phyloP scores from a whole-genome alignment of 2,329 filamentous ascomycete genomes.

The Penicillium olsonii region DNA sequence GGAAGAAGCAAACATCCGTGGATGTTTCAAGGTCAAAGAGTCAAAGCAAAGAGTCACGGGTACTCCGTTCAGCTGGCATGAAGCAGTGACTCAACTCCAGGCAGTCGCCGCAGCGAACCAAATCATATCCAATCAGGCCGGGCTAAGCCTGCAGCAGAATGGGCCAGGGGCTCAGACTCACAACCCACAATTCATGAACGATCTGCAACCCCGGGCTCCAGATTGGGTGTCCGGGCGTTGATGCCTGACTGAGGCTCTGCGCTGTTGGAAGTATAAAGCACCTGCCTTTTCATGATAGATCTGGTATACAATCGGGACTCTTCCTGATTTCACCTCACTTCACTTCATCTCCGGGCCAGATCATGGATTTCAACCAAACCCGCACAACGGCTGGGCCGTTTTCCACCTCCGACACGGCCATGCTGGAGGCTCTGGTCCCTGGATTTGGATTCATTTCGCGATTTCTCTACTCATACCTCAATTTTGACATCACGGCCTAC shows the following conservation, averaged over 20 bases:
- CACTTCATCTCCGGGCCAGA: background rate
- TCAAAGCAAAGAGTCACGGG: too few species aligned
- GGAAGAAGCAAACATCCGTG: too few species aligned
- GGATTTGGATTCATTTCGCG: slow-evolving; percentile 62
- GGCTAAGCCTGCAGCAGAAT: background rate
- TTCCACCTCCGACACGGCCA: slow-evolving; percentile 26
- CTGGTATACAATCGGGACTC: too few species aligned
- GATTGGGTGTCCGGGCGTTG: background rate
- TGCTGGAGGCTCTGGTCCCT: slow-evolving; percentile 65
- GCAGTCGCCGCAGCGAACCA: slow-evolving; percentile 3
- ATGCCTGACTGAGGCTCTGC: slow-evolving; percentile 8
- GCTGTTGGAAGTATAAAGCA: background rate
- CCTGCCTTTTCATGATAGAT: too few species aligned
- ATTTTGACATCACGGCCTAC: slow-evolving; percentile 65
- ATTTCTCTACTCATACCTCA: slow-evolving; percentile 57
- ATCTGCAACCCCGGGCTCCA: background rate
- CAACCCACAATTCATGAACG: background rate
- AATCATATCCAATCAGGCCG: background rate
- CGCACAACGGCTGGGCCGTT: slow-evolving; percentile 11
- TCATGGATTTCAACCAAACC: slow-evolving; percentile 22
- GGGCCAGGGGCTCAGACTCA: background rate
- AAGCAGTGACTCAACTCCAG: slow-evolving; percentile 5
- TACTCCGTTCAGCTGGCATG: too few species aligned
- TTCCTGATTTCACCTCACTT: background rate
- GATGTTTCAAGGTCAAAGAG: too few species aligned